Conservation (phyloP, 768 basidiomycete species). For the Hemileccinum rubropunctum region DNA sequence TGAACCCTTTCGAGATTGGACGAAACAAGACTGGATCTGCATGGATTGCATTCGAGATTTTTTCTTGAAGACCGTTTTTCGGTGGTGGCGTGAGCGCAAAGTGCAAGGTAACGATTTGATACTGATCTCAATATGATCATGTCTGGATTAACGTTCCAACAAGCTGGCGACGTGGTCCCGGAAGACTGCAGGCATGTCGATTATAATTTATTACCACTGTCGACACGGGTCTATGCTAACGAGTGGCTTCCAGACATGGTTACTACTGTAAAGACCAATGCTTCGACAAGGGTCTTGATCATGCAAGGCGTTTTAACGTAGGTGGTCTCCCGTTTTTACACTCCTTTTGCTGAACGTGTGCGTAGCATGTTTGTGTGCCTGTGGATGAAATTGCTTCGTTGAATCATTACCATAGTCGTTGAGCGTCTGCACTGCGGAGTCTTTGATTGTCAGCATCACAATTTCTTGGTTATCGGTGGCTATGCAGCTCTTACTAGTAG, state of each 20-base stretch:
- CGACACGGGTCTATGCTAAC: neutral
- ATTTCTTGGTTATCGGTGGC: too few species aligned
- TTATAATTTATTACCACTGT: neutral
- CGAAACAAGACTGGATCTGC: conserved; percentile 10
- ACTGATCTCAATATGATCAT: neutral
- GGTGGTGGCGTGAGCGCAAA: conserved; percentile 11
- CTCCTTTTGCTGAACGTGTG: neutral
- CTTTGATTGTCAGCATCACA: too few species aligned
- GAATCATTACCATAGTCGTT: neutral
- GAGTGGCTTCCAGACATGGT: conserved; percentile 4
- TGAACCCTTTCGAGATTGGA: conserved; percentile 7
- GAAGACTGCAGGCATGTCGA: conserved; percentile 11
- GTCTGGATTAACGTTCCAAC: neutral
- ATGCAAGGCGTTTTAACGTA: conserved; percentile 12
- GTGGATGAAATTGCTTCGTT: neutral
- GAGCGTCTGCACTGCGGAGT: neutral
- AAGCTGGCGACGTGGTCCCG: neutral
- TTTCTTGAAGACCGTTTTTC: conserved; percentile 6
- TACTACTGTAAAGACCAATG: conserved; percentile 13
- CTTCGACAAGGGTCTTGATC: conserved; percentile 7
- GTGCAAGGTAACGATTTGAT: conserved; percentile 1
- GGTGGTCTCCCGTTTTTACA: neutral
- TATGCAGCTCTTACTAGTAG: too few species aligned
- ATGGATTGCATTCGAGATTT: conserved; percentile 1
- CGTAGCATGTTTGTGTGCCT: conserved; percentile 11